Evolutionary conservation across 495 filamentous ascomycete genomes (phyloP), one percentile per base, ranked within the genome.

Genomic region (Halenospora varia): DNA sequence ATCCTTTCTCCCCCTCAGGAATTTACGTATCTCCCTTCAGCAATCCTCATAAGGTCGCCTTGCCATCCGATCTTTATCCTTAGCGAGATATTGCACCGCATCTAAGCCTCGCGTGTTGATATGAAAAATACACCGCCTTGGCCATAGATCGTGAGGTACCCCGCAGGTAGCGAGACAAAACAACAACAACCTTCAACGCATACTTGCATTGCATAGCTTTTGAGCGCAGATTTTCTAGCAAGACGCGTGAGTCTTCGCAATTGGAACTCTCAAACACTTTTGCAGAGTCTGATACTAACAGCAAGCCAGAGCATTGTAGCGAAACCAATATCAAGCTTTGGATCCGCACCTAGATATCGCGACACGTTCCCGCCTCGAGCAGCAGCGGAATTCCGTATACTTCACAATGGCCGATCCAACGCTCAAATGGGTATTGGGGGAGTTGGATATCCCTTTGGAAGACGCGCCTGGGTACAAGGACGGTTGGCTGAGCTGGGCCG

Each of bases 401-500:
- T 35, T 17, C 17, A n/a, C 42, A 20, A 45, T 45, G 42, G 42
- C 42, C 4, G 42, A 45, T 45, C n/a, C 42, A 20, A 45, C 42
- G 8, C 18, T 45, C 8, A 17, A 20, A 45, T 45, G 42, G 42
- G 42, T n/a, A 4, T 20, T 20, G 42, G 18, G 13, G 13, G 17
- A n/a, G 11, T 6, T 45, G 42, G 42, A 20, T 3, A 20, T 45
- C n/a, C 18, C 10, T n/a, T 20, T 19, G 25, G 47, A 19, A 13
- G 10, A n/a, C n/a, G 42, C 11, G 6, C 13, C 11, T 3, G 42
- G 42, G 4, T 45, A 45, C 35, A 19, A 48, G 26, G 51, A 59
- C 18, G 47, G 24, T 3, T 62, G 50, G 50, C 13, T 62, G 4
- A 55, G 48, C 47, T 22, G 10, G 9, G 22, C 10, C 3, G 24